Percentiles rank a stretch among this genome's conserved stretches.
These are phyloP conservation scores for Stenogyne calaminthoides DNA, from an alignment of 305 asterid genomes.

Conservation along the genomic window DNA sequence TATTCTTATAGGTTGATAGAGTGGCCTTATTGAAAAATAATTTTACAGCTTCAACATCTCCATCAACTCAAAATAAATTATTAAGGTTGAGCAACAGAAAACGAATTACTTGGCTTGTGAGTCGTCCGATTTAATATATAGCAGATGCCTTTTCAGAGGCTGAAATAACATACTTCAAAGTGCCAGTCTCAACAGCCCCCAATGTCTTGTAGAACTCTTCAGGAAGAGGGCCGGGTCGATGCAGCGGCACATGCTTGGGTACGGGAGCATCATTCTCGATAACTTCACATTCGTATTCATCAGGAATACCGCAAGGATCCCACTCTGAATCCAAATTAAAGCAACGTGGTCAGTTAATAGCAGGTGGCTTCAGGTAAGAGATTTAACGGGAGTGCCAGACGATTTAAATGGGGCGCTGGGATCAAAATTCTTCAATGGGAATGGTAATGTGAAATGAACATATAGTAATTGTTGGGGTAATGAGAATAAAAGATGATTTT, in stretches of 20 bases:
- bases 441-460: too few relatives aligned
- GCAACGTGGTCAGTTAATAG: background rate
- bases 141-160: constrained; percentile 56
- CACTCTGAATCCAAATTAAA: constrained; percentile 54
- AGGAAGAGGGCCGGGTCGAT: constrained; percentile 94
- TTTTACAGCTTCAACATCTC: background rate
- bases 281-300: constrained; percentile 85
- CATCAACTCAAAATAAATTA: background rate
- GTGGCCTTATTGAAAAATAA: background rate
- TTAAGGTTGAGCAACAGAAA: constrained; percentile 12
- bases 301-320: constrained; percentile 88
- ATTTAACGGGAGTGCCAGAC: too few relatives aligned
- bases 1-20: background rate
- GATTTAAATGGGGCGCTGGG: too few relatives aligned
- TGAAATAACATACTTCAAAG: constrained; percentile 49
- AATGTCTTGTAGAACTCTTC: constrained; percentile 79
- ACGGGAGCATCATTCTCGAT: constrained; percentile 90
- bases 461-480: too few relatives aligned
- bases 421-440: too few relatives aligned
- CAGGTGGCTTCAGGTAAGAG: too few relatives aligned
- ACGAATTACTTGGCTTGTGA: constrained; percentile 44
- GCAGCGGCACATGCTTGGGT: constrained; percentile 86
- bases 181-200: constrained; percentile 55
- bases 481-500: background rate
- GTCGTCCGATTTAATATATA: constrained; percentile 44